Base-by-base conservation (phyloP, 2,329 filamentous ascomycete species). In the Paraphoma chrysanthemicola region DNA sequence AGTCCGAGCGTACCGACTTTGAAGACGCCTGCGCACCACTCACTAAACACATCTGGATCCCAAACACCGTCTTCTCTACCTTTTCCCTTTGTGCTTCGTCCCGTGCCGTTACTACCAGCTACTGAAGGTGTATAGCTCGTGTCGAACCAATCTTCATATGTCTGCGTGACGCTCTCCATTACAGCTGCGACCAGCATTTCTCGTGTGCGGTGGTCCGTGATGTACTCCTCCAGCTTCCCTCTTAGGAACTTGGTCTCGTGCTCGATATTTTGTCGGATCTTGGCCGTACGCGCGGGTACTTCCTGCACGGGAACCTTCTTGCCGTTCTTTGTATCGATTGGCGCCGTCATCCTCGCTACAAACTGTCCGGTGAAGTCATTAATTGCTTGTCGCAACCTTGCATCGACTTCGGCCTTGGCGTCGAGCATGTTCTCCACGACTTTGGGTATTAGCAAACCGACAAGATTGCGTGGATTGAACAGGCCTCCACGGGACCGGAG, bases 381-480 rank as follows among this genome's bases (percentile, higher is more conserved):
- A 70, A 90, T 90, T 1, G 86, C 85, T 6, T 82, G 84, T 41
- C 88, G 77, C 7, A 90, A 78, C 7, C 84, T 79, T 0, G 85
- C 86, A 62, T 90, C 88, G 0, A 90, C 80, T 71, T 90, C 87
- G 10, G 85, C 86, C 75, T 90, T 90, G 17, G 88, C 88, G 68
- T 90, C 88, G 14, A 90, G 81, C 87, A 90, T 90, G 69, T 89
- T 89, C 69, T 89, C 86, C 0, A 90, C 85, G 2, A 90, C 87
- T 44, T 85, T 85, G 0, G 88, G 88, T 30, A 90, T 77, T 2
- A 90, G 81, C 10, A 89, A 77, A 1, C 84, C 82, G 63, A 89
- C 81, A 44, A 89, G 83, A 48, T 85, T 86, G 41, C 83, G 79
- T 0, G 87, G 86, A 60, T 89, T 89, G 80, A 89, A 90, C 14